These are phyloP conservation scores for Solanum bulbocastanum DNA, from an alignment of 257 asterid species.

Conservation along the genomic window DNA sequence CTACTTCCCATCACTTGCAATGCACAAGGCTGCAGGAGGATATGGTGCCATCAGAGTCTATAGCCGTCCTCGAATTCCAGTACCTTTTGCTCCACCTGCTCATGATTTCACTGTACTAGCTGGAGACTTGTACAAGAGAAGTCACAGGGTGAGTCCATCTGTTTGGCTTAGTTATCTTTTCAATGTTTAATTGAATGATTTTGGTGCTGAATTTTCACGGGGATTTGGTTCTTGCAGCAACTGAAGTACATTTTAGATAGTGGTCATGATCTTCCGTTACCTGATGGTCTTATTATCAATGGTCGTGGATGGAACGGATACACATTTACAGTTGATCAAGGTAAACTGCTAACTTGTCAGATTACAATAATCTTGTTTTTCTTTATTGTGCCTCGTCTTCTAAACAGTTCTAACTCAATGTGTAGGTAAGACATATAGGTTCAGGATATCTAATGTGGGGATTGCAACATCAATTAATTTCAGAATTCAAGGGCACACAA, in stretches of 20 bases:
- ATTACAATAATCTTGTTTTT: neutral
- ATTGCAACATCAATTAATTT: slow-evolving; percentile 62
- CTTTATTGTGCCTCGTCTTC: neutral
- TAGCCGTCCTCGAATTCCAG: slow-evolving; percentile 87
- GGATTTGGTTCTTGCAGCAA: slow-evolving; percentile 38
- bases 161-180: neutral
- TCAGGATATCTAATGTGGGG: slow-evolving; percentile 90
- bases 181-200: neutral
- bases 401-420: neutral
- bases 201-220: neutral
- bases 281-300: slow-evolving; percentile 89
- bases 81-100: slow-evolving; percentile 73
- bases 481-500: slow-evolving; percentile 76
- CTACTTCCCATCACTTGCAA: slow-evolving; percentile 74
- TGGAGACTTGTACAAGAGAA: slow-evolving; percentile 89
- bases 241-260: slow-evolving; percentile 59
- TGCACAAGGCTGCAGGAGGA: slow-evolving; percentile 94
- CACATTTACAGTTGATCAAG: slow-evolving; percentile 74
- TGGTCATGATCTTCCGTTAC: slow-evolving; percentile 77
- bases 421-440: slow-evolving; percentile 85
- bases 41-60: slow-evolving; percentile 73
- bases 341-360: slow-evolving; percentile 13
- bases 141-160: slow-evolving; percentile 51
- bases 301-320: slow-evolving; percentile 94
- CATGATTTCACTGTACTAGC: slow-evolving; percentile 68